Percentiles rank a stretch among this genome's conserved stretches.
These are phyloP conservation scores for Malassezia slooffiae DNA, from an alignment of 1,284 basidiomycete genomes.

Conservation along the genomic window DNA sequence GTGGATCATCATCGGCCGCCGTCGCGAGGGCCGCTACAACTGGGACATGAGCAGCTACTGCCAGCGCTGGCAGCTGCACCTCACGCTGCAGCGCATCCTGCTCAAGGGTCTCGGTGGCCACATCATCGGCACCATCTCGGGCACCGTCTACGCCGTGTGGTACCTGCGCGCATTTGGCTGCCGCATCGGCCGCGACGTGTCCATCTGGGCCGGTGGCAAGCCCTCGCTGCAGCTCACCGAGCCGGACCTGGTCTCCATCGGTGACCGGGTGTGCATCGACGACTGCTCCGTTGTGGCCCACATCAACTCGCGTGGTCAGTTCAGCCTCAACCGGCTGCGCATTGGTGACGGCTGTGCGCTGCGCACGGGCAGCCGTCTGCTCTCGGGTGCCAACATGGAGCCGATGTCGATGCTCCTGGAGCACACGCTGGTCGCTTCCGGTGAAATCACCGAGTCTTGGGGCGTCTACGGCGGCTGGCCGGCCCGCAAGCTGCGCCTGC, in stretches of 20 bases:
- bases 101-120: conserved; percentile 41
- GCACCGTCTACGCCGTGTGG: conserved; percentile 39
- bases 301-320: conserved; percentile 45
- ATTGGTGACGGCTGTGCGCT: conserved; percentile 45
- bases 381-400: conserved; percentile 45
- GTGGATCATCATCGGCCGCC: conserved; percentile 42
- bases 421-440: conserved; percentile 44
- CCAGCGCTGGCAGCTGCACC: conserved; percentile 45
- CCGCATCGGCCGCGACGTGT: conserved; percentile 37
- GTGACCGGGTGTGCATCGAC: conserved; percentile 40
- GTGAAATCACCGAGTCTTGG: conserved; percentile 44
- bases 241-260: conserved; percentile 45
- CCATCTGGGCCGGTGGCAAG: conserved; percentile 46
- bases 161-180: conserved; percentile 42
- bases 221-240: conserved; percentile 44
- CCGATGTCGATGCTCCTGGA: conserved; percentile 44
- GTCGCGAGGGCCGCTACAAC: conserved; percentile 45
- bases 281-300: conserved; percentile 46
- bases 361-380: conserved; percentile 39
- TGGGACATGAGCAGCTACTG: conserved; percentile 47
- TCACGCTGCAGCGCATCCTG: conserved; percentile 37
- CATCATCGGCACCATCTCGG: conserved; percentile 39
- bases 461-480: conserved; percentile 46
- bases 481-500: conserved; percentile 33
- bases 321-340: conserved; percentile 43